Conservation (phyloP, 2,329 filamentous ascomycete genomes). For the Ceratocystis albifundus region DNA sequence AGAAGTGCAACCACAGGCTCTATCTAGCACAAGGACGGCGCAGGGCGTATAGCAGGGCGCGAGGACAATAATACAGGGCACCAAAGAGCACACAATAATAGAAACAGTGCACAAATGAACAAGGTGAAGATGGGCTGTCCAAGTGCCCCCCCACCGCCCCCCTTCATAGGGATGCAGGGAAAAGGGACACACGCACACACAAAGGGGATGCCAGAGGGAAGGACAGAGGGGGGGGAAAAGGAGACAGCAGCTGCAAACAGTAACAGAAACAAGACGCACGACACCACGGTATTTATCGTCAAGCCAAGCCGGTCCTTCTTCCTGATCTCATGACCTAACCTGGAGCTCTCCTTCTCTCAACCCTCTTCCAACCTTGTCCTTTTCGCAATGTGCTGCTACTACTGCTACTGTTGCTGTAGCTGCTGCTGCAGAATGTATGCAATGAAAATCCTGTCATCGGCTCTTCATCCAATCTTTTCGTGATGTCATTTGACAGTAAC, state of each 20-base stretch:
- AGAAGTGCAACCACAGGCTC: neutral
- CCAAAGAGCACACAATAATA: neutral
- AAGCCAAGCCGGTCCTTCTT: neutral
- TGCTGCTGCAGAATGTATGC: neutral
- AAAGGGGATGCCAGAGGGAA: too few relatives aligned
- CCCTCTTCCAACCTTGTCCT: neutral
- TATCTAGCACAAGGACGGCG: neutral
- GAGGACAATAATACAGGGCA: neutral
- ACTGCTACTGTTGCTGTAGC: slow-evolving; percentile 4
- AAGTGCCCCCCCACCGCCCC: too few relatives aligned
- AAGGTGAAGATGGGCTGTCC: too few relatives aligned
- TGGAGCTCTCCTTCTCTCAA: neutral
- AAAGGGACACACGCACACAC: too few relatives aligned
- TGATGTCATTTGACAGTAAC: slow-evolving; percentile 1
- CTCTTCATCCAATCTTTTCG: slow-evolving; percentile 3
- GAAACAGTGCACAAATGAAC: too few relatives aligned
- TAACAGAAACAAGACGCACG: too few relatives aligned
- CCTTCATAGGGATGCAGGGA: too few relatives aligned
- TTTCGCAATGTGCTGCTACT: neutral
- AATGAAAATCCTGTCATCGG: slow-evolving; percentile 4
- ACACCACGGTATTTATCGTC: neutral
- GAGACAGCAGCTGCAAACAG: too few relatives aligned
- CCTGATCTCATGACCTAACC: neutral
- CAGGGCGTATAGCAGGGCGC: neutral
- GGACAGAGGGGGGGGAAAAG: too few relatives aligned